Evolutionary conservation across 1,284 basidiomycete species (phyloP).

Genomic region (Sporisorium exsertum): DNA sequence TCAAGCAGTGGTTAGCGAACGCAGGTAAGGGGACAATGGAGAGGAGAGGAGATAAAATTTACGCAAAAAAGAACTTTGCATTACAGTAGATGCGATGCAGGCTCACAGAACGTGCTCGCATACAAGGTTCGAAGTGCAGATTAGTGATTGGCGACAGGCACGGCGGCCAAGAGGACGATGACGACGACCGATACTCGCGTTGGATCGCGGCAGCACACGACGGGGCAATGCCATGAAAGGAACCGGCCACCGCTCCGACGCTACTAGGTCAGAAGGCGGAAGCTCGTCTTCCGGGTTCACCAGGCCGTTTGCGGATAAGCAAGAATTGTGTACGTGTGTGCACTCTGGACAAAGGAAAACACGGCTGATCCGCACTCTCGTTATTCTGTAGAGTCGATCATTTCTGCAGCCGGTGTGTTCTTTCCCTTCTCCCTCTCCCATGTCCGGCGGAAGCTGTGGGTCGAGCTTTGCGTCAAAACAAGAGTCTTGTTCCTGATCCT

Average conservation of each 20-base stretch:
- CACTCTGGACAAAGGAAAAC: background rate
- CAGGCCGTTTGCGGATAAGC: too few species aligned
- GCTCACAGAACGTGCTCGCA: background rate
- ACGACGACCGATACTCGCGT: background rate
- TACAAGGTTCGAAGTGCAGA: background rate
- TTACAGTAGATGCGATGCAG: too few species aligned
- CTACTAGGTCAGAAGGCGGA: background rate
- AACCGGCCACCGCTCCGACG: background rate
- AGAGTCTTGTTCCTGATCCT: background rate
- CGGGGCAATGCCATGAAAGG: background rate
- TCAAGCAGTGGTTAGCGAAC: background rate
- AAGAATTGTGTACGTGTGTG: too few species aligned
- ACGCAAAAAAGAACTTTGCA: too few species aligned
- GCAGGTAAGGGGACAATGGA: too few species aligned
- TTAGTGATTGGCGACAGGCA: background rate
- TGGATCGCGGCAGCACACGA: background rate
- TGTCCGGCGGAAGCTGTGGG: background rate
- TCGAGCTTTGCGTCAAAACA: background rate
- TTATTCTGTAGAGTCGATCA: background rate
- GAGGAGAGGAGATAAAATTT: too few species aligned
- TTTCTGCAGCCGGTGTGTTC: background rate
- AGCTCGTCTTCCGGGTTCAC: background rate
- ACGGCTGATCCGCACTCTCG: background rate
- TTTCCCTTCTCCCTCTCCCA: background rate
- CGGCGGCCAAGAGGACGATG: background rate